Percentiles rank a stretch among this genome's conserved stretches.
phyloP scores from a whole-genome alignment of 2,329 filamentous ascomycete species.

The Cytospora mali region DNA sequence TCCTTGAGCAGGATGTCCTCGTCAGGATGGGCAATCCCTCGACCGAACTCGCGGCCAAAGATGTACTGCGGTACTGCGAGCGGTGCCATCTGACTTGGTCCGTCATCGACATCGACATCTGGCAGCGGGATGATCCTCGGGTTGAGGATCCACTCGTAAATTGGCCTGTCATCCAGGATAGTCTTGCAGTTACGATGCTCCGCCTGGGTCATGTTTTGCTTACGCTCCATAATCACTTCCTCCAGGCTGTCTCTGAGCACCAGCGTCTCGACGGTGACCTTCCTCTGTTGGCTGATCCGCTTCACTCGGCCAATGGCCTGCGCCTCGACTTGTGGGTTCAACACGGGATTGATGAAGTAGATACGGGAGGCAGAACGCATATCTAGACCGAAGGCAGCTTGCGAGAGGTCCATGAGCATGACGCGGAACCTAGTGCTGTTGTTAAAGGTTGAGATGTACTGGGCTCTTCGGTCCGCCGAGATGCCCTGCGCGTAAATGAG shows the following conservation, averaged over 20 bases:
- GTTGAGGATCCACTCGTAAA: slow-evolving; percentile 62
- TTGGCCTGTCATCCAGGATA: slow-evolving; percentile 59
- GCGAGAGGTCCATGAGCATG: slow-evolving; percentile 86
- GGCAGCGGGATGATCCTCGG: slow-evolving; percentile 46
- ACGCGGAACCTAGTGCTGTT: slow-evolving; percentile 69
- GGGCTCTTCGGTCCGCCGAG: slow-evolving; percentile 62
- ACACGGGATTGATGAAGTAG: slow-evolving; percentile 86
- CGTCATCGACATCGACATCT: slow-evolving; percentile 31
- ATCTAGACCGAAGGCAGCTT: slow-evolving; percentile 86
- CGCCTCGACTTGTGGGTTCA: slow-evolving; percentile 81
- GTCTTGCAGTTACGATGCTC: slow-evolving; percentile 59
- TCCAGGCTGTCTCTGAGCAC: slow-evolving; percentile 81
- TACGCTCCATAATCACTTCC: slow-evolving; percentile 76
- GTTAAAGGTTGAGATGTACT: slow-evolving; percentile 81
- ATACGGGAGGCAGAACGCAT: slow-evolving; percentile 81
- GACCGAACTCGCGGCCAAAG: slow-evolving; percentile 55
- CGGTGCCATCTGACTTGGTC: slow-evolving; percentile 52
- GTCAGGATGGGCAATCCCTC: slow-evolving; percentile 44
- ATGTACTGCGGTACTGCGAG: slow-evolving; percentile 50
- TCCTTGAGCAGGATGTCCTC: slow-evolving; percentile 46
- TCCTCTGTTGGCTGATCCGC: slow-evolving; percentile 78
- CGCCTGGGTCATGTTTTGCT: slow-evolving; percentile 72
- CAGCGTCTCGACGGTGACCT: slow-evolving; percentile 83
- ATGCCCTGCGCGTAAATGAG: slow-evolving; percentile 70
- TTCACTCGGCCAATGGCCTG: slow-evolving; percentile 91